Evolutionary conservation across 1,139 yeast genomes (phyloP).

Genomic region (Hyphopichia wangnamkhiaoensis): DNA sequence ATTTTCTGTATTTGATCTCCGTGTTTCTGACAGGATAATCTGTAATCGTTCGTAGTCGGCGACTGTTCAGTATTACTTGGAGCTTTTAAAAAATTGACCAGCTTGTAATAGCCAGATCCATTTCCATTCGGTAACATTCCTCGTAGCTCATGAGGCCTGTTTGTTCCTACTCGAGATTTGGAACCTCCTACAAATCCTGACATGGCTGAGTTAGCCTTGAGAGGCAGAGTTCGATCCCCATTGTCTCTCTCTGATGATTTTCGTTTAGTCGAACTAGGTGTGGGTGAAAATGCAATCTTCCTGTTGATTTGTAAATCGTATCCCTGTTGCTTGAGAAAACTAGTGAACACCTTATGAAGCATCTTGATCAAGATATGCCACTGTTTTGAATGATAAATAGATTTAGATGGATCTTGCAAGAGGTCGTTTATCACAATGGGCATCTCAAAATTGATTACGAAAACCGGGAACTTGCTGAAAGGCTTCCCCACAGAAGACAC

Average conservation of each 20-base stretch:
- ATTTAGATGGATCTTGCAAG: constrained; percentile 45
- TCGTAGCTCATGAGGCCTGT: not conserved
- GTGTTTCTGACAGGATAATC: too few species aligned
- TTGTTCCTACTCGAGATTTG: not conserved
- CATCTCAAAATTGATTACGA: constrained; percentile 34
- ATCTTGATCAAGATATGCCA: constrained; percentile 28
- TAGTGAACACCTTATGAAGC: constrained; percentile 25
- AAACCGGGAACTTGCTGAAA: constrained; percentile 31
- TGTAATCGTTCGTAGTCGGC: too few species aligned
- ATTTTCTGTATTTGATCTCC: too few species aligned
- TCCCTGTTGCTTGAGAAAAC: constrained; percentile 15
- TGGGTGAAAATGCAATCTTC: not conserved
- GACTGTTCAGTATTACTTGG: not conserved
- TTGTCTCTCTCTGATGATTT: not conserved
- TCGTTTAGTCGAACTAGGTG: constrained; percentile 1
- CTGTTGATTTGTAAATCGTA: not conserved
- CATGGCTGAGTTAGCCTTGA: not conserved
- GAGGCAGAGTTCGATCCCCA: not conserved
- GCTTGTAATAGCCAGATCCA: constrained; percentile 1
- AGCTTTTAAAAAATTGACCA: not conserved
- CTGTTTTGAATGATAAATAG: constrained; percentile 22
- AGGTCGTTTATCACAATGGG: constrained; percentile 34
- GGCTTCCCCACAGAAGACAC: constrained; percentile 1
- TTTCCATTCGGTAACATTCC: constrained; percentile 2
- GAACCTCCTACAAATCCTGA: not conserved